Conservation (phyloP, 2,329 filamentous ascomycete species). For the Talaromyces funiculosus region DNA sequence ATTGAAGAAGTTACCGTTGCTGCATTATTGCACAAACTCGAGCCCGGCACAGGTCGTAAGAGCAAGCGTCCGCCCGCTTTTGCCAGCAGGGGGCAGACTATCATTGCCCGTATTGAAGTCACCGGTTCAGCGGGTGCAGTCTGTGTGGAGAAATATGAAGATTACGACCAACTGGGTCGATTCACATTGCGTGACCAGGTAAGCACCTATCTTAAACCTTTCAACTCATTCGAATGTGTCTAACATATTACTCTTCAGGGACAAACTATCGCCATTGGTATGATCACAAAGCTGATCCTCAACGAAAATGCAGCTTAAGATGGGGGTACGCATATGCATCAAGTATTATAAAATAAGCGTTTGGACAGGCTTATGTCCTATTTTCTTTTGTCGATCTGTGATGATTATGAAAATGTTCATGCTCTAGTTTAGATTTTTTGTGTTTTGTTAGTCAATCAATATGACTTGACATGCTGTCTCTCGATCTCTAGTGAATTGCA, state of each 20-base stretch:
- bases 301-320: constrained; percentile 23
- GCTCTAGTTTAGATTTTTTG: neutral
- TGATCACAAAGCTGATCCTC: constrained; percentile 84
- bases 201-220: constrained; percentile 18
- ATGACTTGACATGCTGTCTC: neutral
- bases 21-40: constrained; percentile 81
- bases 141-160: constrained; percentile 90
- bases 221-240: neutral
- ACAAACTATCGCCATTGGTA: constrained; percentile 98
- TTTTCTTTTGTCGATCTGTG: neutral
- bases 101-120: constrained; percentile 87
- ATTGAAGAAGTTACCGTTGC: constrained; percentile 96
- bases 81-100: constrained; percentile 70
- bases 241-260: constrained; percentile 53
- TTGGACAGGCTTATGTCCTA: neutral
- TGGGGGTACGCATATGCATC: neutral
- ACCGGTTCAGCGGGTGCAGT: constrained; percentile 79
- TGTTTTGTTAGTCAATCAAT: neutral
- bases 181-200: constrained; percentile 88
- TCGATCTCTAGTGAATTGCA: neutral
- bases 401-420: constrained; percentile 5
- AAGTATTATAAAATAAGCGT: constrained; percentile 6
- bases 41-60: constrained; percentile 89
- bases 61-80: constrained; percentile 91
- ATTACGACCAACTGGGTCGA: constrained; percentile 88